phyloP scores from a whole-genome alignment of 169 alveolate genomes.

The Theileria orientalis region DNA sequence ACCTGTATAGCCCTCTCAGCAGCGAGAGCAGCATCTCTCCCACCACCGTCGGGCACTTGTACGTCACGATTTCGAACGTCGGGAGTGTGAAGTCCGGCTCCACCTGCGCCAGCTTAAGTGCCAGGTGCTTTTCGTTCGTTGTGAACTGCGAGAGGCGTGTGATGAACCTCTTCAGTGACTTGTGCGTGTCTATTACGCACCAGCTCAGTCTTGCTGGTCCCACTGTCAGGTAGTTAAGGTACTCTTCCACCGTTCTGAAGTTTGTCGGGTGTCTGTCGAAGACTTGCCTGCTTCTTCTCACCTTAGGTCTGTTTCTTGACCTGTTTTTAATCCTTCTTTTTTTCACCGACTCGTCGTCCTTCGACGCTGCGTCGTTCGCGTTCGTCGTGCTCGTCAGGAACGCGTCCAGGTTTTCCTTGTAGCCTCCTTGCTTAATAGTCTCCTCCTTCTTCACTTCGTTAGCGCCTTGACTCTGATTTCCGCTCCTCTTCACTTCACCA shows the following conservation, averaged over 20 bases:
- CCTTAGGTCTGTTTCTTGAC: conserved; percentile 30
- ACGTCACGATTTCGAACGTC: not conserved
- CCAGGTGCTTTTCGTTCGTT: conserved; percentile 34
- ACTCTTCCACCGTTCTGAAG: conserved; percentile 32
- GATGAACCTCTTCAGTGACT: conserved; percentile 33
- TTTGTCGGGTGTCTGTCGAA: conserved; percentile 52
- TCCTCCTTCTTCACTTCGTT: conserved; percentile 5
- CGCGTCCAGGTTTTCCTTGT: not conserved
- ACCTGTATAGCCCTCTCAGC: conserved; percentile 20
- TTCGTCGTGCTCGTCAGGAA: conserved; percentile 2
- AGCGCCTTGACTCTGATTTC: too few species aligned
- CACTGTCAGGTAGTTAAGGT: conserved; percentile 16
- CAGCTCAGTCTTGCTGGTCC: conserved; percentile 39
- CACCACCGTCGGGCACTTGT: conserved; percentile 28
- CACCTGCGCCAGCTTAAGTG: conserved; percentile 17
- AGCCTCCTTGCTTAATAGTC: not conserved
- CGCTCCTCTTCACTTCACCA: too few species aligned
- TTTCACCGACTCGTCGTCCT: not conserved
- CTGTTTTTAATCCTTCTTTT: conserved; percentile 24
- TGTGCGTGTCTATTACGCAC: conserved; percentile 38
- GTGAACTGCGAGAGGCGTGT: conserved; percentile 41
- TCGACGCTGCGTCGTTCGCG: not conserved
- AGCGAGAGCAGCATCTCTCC: conserved; percentile 37
- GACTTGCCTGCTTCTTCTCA: conserved; percentile 39
- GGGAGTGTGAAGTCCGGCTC: conserved; percentile 27